Percentiles rank a stretch among this genome's conserved stretches.
phyloP scores from a whole-genome alignment of 768 basidiomycete genomes.

The Lactarius pseudohatsudake region DNA sequence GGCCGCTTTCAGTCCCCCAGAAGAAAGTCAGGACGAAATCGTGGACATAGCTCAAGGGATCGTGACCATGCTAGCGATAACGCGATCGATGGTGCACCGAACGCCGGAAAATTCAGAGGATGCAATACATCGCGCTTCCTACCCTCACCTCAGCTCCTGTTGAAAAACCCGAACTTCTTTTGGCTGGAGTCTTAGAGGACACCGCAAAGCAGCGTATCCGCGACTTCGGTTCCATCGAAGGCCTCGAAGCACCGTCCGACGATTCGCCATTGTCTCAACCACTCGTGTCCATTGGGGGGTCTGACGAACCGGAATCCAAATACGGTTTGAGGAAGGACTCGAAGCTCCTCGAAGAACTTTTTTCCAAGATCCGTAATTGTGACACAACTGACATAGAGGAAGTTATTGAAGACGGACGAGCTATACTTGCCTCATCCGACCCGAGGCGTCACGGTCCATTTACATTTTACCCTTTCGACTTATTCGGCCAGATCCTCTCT shows the following conservation, averaged over 20 bases:
- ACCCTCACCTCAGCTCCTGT: background rate
- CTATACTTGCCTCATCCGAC: background rate
- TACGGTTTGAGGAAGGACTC: background rate
- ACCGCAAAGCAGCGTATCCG: background rate
- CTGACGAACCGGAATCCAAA: background rate
- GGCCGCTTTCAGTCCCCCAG: background rate
- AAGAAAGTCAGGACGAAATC: background rate
- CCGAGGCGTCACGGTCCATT: too few species aligned
- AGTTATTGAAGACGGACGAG: background rate
- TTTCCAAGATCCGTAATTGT: too few species aligned
- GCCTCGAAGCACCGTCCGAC: background rate
- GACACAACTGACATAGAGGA: background rate
- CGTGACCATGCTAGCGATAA: background rate
- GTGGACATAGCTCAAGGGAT: background rate
- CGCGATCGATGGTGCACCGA: background rate
- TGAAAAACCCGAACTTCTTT: too few species aligned
- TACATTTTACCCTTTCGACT: fast-evolving
- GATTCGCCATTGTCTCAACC: background rate
- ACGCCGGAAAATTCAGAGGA: background rate
- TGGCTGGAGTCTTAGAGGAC: too few species aligned
- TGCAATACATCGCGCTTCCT: background rate
- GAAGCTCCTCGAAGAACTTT: background rate
- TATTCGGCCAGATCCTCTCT: background rate
- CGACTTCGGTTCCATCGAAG: background rate
- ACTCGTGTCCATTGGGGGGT: background rate